phyloP scores from a whole-genome alignment of 345 rosid genomes.

The Euphorbia peplus region DNA sequence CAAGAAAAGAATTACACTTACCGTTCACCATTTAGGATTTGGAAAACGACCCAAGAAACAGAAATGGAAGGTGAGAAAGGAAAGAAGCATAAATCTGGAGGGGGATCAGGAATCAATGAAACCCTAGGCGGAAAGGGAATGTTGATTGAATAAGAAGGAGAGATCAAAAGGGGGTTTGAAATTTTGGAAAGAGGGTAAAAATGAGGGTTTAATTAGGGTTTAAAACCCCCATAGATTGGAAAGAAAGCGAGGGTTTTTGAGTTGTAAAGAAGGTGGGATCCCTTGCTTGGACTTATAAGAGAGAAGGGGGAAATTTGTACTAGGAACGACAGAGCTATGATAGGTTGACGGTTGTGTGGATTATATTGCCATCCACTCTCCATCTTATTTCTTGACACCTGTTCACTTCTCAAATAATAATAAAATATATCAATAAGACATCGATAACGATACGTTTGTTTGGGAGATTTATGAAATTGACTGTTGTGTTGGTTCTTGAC shows the following conservation, averaged over 20 bases:
- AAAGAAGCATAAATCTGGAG: background rate
- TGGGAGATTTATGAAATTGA: too few relatives aligned
- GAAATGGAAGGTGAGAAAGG: background rate
- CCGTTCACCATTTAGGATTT: conserved; percentile 12
- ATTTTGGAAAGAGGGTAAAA: background rate
- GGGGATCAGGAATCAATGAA: background rate
- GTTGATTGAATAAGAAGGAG: background rate
- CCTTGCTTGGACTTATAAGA: background rate
- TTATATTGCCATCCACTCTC: background rate
- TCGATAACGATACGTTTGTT: too few relatives aligned
- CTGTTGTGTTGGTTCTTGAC: too few relatives aligned
- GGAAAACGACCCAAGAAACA: background rate
- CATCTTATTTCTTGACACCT: conserved; percentile 2
- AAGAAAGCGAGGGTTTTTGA: background rate
- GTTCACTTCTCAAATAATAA: too few relatives aligned
- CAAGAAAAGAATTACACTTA: background rate
- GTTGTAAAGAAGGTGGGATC: background rate
- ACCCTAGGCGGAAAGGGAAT: conserved; percentile 7
- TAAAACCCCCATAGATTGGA: conserved; percentile 1
- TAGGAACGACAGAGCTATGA: background rate
- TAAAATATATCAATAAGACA: too few relatives aligned
- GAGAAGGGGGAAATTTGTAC: too few relatives aligned
- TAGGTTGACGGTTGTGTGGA: background rate
- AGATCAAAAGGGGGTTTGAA: background rate
- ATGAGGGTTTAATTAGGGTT: background rate